Evolutionary conservation across 805 yeast genomes (phyloP).

Genomic region (Candida manassasensis): DNA sequence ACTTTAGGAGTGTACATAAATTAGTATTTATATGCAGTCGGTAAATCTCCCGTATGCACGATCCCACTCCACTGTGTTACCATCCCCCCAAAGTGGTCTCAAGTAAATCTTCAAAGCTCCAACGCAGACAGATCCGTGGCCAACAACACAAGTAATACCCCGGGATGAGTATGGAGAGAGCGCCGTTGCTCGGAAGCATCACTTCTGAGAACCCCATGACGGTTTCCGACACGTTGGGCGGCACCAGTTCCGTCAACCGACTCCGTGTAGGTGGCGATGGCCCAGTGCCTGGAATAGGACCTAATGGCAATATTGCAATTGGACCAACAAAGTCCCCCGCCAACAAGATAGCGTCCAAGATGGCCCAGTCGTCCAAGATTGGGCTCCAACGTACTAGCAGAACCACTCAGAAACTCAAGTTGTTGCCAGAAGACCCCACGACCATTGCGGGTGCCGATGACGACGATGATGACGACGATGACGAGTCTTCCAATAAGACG

Average conservation of each 20-base stretch:
- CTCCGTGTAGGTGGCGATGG: conserved; percentile 1
- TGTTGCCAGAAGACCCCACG: conserved; percentile 49
- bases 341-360: conserved; percentile 21
- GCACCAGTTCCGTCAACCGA: not conserved
- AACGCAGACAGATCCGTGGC: too few relatives aligned
- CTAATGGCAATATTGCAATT: not conserved
- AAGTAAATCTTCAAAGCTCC: too few relatives aligned
- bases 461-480: conserved; percentile 27
- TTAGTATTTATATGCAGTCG: too few relatives aligned
- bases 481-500: conserved; percentile 14
- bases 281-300: not conserved
- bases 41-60: too few relatives aligned
- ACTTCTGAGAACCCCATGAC: conserved; percentile 14
- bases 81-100: too few relatives aligned
- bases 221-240: not conserved
- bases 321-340: conserved; percentile 14
- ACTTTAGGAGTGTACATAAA: too few relatives aligned
- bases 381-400: conserved; percentile 74
- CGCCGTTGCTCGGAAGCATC: conserved; percentile 8
- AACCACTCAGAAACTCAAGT: conserved; percentile 66
- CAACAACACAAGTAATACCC: too few relatives aligned
- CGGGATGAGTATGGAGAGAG: conserved; percentile 7
- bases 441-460: conserved; percentile 11
- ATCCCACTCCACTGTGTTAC: too few relatives aligned
- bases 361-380: conserved; percentile 41